phyloP scores from a whole-genome alignment of 2,329 filamentous ascomycete genomes.

The Canariomyces notabilis region DNA sequence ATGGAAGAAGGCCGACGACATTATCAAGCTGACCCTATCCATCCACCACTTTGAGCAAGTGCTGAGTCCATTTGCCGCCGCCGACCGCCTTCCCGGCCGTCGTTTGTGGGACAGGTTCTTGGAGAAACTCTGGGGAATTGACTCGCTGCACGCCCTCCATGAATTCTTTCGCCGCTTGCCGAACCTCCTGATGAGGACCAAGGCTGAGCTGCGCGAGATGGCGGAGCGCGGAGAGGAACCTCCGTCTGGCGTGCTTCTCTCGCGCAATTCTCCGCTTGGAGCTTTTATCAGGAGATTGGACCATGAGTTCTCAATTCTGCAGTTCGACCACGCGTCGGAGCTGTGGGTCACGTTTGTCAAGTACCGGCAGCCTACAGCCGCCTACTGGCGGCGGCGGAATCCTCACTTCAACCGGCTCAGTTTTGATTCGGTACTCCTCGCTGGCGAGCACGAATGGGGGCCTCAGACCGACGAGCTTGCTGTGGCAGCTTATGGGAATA shows the following conservation, averaged over 20 bases:
- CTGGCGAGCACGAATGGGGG: constrained; percentile 48
- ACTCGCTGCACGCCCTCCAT: constrained; percentile 76
- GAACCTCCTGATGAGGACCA: constrained; percentile 55
- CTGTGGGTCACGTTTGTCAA: constrained; percentile 80
- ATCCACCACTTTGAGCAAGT: constrained; percentile 57
- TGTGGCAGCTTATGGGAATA: constrained; percentile 46
- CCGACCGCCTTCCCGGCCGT: constrained; percentile 62
- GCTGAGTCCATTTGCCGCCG: constrained; percentile 47
- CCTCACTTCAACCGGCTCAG: constrained; percentile 52
- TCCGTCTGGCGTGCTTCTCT: constrained; percentile 54
- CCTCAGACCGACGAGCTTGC: constrained; percentile 25
- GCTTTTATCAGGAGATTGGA: constrained; percentile 70
- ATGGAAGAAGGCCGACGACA: constrained; percentile 47
- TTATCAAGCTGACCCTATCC: constrained; percentile 48
- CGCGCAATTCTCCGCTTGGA: constrained; percentile 73
- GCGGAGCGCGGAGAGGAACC: constrained; percentile 48
- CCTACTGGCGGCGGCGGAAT: constrained; percentile 59
- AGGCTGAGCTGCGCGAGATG: constrained; percentile 54
- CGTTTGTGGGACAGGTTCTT: constrained; percentile 87
- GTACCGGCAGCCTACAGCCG: constrained; percentile 72
- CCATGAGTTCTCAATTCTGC: constrained; percentile 74
- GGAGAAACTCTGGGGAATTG: constrained; percentile 73
- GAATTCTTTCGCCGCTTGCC: constrained; percentile 63
- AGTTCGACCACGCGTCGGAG: constrained; percentile 71
- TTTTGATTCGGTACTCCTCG: constrained; percentile 53